Evolutionary conservation across 345 rosid species (phyloP), one percentile per base, ranked within the genome.

Genomic region (Crucihimalaya himalaica): DNA sequence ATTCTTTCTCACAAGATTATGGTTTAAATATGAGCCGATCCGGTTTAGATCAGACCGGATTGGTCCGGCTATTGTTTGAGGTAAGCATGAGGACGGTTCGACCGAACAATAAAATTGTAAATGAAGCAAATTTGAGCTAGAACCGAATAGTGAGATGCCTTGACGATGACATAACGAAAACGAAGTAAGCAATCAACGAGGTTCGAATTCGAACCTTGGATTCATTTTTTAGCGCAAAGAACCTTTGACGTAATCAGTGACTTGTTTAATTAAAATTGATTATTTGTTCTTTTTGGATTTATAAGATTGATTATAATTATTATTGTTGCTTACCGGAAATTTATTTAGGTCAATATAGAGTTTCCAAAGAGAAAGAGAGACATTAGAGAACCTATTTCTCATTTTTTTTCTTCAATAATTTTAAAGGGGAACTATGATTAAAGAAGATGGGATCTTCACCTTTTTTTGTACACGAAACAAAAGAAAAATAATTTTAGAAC

Each of bases 401-500:
- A 10, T 32, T 34, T 12, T 2, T 6, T 11, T 12, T 63, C 9
- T 12, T 23, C 2, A 20, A 31, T 16, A 73, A 53, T 31, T 54
- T 14, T 10, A 18, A 66, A 37, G 28, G 19, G 37, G 31, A 57
- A 27, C 39, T 48, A 66, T 35, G 53, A 74, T 66, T 39, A n/a
- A 56, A 35, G 66, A 66, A 67, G 60, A 56, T 13, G 25, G 40
- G 40, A 58, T 58, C 16, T 57, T 50, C 35, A 46, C 11, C 4
- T 11, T 12, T 40, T 14, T 59, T 75, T 67, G 32, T 61, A 69
- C 79, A 75, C 18, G 62, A 67, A 48, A 18, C 18, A 18, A 68
- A 75, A 66, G 13, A n/a, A 35, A 66, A 9, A 8, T 0, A 28
- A 60, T 13, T 58, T 48, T 34, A 19, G 19, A 57, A 58, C 4